Conservation (phyloP, 2,329 filamentous ascomycete genomes). For the Dactylellina parvicollis region DNA sequence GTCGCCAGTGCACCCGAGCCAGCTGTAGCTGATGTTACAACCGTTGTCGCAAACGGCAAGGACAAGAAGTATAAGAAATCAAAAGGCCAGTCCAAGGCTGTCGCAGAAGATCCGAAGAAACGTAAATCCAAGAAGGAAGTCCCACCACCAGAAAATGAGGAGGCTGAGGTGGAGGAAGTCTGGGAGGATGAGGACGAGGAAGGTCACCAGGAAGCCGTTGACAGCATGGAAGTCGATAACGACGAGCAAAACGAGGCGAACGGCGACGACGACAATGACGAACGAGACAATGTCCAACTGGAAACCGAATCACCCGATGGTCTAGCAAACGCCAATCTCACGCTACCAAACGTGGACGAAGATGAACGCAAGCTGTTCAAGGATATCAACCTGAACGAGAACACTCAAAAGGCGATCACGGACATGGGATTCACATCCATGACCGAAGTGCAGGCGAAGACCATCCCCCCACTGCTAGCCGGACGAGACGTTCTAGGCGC, state of each 20-base stretch:
- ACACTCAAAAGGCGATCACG: slow-evolving; percentile 85
- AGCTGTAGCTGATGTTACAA: neutral
- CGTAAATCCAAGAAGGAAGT: slow-evolving; percentile 35
- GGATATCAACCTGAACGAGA: slow-evolving; percentile 85
- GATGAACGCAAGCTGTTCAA: slow-evolving; percentile 75
- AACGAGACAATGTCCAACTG: slow-evolving; percentile 57
- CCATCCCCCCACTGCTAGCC: slow-evolving; percentile 86
- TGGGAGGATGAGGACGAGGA: slow-evolving; percentile 17
- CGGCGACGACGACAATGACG: slow-evolving; percentile 59
- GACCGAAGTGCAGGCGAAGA: slow-evolving; percentile 91
- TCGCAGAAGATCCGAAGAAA: slow-evolving; percentile 11
- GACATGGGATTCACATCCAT: slow-evolving; percentile 95
- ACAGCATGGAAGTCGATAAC: slow-evolving; percentile 11
- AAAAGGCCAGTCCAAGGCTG: slow-evolving; percentile 11
- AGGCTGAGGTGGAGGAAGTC: neutral
- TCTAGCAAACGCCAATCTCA: slow-evolving; percentile 60
- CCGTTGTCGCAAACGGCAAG: neutral
- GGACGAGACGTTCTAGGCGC: slow-evolving; percentile 80
- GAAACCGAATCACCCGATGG: slow-evolving; percentile 63
- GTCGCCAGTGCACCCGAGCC: neutral
- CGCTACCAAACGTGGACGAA: slow-evolving; percentile 69
- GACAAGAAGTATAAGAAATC: slow-evolving; percentile 40
- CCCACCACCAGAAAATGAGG: neutral
- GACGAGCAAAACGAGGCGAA: slow-evolving; percentile 60
- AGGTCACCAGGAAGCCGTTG: neutral